These are phyloP conservation scores for Herpotrichia juniperi DNA, from an alignment of 2,329 filamentous ascomycete genomes.

Conservation along the genomic window DNA sequence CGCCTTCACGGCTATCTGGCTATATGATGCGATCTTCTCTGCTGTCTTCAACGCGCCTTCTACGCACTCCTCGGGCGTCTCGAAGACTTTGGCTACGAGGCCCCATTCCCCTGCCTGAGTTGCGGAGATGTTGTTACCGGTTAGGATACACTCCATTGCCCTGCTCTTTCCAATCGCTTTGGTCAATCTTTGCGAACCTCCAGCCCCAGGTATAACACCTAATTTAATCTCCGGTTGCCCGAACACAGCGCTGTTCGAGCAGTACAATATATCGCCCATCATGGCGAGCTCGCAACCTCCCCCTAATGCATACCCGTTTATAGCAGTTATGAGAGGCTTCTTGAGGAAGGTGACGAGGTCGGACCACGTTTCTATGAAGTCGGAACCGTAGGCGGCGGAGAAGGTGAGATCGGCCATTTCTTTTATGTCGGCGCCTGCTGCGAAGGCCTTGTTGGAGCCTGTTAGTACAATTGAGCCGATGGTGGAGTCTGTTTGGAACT, in stretches of 20 bases:
- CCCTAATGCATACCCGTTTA: conserved; percentile 92
- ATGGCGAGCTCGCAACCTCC: conserved; percentile 96
- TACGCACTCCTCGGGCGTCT: conserved; percentile 80
- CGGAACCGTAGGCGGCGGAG: conserved; percentile 80
- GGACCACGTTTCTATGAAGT: conserved; percentile 97
- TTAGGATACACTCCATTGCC: conserved; percentile 56
- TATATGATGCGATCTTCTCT: conserved; percentile 86
- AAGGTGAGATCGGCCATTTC: conserved; percentile 97
- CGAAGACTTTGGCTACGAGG: conserved; percentile 81
- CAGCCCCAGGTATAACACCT: conserved; percentile 88
- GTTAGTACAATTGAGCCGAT: conserved; percentile 68
- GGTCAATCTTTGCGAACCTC: conserved; percentile 87
- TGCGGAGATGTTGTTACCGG: conserved; percentile 74
- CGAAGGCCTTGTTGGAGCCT: conserved; percentile 81
- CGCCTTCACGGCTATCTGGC: conserved; percentile 83
- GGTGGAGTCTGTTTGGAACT: conserved; percentile 37
- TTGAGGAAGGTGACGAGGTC: conserved; percentile 81
- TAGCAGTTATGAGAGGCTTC: conserved; percentile 92
- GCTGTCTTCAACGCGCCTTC: conserved; percentile 82
- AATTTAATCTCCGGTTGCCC: conserved; percentile 98
- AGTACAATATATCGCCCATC: conserved; percentile 97
- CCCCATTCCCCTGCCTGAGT: conserved; percentile 89
- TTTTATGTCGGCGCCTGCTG: conserved; percentile 93
- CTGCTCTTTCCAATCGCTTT: conserved; percentile 60
- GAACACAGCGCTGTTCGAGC: conserved; percentile 83